Base-by-base conservation (phyloP, 1,139 yeast species). In the Suhomyces guaymorum region DNA sequence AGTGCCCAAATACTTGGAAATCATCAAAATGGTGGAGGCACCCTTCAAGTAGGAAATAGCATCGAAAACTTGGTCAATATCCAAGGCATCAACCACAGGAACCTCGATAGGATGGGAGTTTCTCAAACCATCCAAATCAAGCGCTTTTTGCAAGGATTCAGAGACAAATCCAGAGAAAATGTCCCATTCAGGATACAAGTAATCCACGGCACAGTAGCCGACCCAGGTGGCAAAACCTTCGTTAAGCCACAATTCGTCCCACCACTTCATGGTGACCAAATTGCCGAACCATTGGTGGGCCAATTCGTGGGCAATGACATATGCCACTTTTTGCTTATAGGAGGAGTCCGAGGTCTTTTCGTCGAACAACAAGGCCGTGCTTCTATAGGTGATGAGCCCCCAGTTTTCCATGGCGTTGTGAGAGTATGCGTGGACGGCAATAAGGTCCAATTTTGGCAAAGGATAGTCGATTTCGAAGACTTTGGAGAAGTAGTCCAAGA, bases 231-330 rank as follows among this genome's bases (percentile, higher is more conserved):
- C 94, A 55, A 84, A 84, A 17, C 95, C 95, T 63, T 87, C 96
- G 59, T 87, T 87, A 48, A 87, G 74, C 95, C 95, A 87, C 46
- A 87, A 74, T 42, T 86, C 95, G 59, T 87, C 94, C 96, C 96
- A 87, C 88, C 92, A 87, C 51, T 85, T 86, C 96, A 87, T 87
- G 43, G 96, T 87, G 41, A 86, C 95, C 52, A 87, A 69, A 62
- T 87, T 82, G 47, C 96, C 96, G 59, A 87, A 87, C 96, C 96
- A 87, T 64, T 87, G 95, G 59, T 87, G 96, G 16, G 95, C 95
- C 55, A 87, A 72, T 63, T 87, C 96, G 65, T 87, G 96, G 58
- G 83, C 87, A 30, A 87, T 88, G 26, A 87, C 95, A 57, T 87
- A 90, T 13, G 92, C 86, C 9, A 87, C 95, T 49, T 87, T 80